Conservation (phyloP, 1,284 basidiomycete species). For the Apiotrichum domesticum region DNA sequence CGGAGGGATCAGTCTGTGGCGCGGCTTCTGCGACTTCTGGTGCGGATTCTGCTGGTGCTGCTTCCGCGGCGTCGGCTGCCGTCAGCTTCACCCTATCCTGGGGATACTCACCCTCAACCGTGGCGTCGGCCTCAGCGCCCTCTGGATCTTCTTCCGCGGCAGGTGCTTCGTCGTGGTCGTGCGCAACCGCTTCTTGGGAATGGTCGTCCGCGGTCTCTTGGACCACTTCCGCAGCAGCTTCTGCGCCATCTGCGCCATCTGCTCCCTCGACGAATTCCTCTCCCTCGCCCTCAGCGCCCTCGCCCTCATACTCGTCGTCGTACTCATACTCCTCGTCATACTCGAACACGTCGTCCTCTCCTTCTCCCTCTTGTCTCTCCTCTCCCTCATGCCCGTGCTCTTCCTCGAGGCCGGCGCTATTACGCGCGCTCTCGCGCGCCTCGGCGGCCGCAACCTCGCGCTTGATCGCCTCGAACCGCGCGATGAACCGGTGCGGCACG, state of each 20-base stretch:
- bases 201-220: no score
- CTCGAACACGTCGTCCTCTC: constrained; percentile 2
- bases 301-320: constrained; percentile 6
- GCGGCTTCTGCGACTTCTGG: background rate
- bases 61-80: background rate
- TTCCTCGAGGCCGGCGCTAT: constrained; percentile 57
- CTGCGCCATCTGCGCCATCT: no score
- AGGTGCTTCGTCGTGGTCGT: no score
- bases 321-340: constrained; percentile 2
- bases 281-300: constrained; percentile 3
- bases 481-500: constrained; percentile 35
- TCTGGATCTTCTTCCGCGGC: no score
- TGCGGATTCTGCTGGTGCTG: background rate
- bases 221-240: no score
- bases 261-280: background rate
- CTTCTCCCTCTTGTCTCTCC: background rate
- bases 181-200: background rate
- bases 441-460: constrained; percentile 52
- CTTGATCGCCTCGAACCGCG: constrained; percentile 38
- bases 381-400: constrained; percentile 14
- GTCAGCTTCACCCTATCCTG: background rate
- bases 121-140: constrained; percentile 1
- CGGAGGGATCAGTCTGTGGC: background rate
- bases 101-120: constrained; percentile 2
- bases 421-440: constrained; percentile 42